A percentile compares a stretch with the other conserved stretches of the same genome.
These are phyloP conservation scores for Lachancea dasiensis DNA, from an alignment of 805 yeast genomes.

Conservation along the genomic window DNA sequence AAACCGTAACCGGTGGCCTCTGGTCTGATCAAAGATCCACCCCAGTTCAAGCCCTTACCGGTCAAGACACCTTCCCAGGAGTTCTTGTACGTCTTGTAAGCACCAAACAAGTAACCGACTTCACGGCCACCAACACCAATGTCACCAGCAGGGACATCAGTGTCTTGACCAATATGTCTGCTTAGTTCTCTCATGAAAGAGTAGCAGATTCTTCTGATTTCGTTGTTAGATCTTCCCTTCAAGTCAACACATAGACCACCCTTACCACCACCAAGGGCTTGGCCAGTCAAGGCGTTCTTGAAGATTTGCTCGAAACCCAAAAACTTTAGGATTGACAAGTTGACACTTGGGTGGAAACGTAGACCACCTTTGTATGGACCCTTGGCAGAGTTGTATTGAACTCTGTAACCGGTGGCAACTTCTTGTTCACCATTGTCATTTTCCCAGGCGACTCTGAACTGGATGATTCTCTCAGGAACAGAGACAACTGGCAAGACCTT, in stretches of 20 bases:
- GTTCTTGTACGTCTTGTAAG: slow-evolving; percentile 87
- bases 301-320: slow-evolving; percentile 97
- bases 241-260: slow-evolving; percentile 99
- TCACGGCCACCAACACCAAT: slow-evolving; percentile 96
- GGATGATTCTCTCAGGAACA: slow-evolving; percentile 92
- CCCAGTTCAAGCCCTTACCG: slow-evolving; percentile 98
- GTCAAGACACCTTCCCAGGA: slow-evolving; percentile 95
- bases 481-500: slow-evolving; percentile 85
- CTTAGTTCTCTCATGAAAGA: slow-evolving; percentile 94
- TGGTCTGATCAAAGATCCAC: slow-evolving; percentile 98
- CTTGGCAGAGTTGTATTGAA: slow-evolving; percentile 94
- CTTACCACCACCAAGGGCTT: slow-evolving; percentile 98
- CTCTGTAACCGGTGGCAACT: slow-evolving; percentile 97
- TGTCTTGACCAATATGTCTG: slow-evolving; percentile 93
- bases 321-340: slow-evolving; percentile 90
- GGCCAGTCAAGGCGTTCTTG: slow-evolving; percentile 96
- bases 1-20: slow-evolving; percentile 99
- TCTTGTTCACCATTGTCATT: slow-evolving; percentile 87
- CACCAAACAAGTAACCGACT: slow-evolving; percentile 93
- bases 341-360: slow-evolving; percentile 96
- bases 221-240: slow-evolving; percentile 86
- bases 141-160: slow-evolving; percentile 99
- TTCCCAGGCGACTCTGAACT: slow-evolving; percentile 98
- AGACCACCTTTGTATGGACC: slow-evolving; percentile 99
- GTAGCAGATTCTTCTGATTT: slow-evolving; percentile 94